These are phyloP conservation scores for Verticillium isaacii DNA, from an alignment of 2,329 filamentous ascomycete genomes.

Conservation along the genomic window DNA sequence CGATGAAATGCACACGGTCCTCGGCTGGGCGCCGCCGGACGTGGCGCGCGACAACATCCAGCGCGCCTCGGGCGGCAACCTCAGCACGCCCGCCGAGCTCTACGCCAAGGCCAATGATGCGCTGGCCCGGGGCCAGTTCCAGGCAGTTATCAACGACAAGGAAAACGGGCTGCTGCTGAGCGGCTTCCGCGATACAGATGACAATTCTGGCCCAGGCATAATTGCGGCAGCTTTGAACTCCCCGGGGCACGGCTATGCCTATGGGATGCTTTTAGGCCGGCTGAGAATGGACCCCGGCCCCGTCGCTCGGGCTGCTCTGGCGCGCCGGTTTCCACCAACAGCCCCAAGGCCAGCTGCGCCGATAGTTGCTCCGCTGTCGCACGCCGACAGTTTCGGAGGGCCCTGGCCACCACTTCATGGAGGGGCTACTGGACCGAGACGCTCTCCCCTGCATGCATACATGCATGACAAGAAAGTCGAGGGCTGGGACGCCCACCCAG, in stretches of 20 bases:
- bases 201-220: background rate
- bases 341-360: no score
- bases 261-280: background rate
- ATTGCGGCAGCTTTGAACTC: background rate
- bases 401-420: background rate
- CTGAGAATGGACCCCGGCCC: background rate
- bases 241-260: background rate
- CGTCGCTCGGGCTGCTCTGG: background rate
- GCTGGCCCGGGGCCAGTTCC: background rate
- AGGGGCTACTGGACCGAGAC: background rate
- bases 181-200: background rate
- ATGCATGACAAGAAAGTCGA: background rate
- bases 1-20: slow-evolving; percentile 6
- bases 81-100: slow-evolving; percentile 1
- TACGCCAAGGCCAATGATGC: slow-evolving; percentile 4
- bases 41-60: slow-evolving; percentile 5
- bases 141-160: background rate
- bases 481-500: background rate
- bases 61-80: background rate
- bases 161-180: slow-evolving; percentile 1
- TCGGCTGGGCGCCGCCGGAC: slow-evolving; percentile 9
- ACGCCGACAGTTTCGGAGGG: background rate
- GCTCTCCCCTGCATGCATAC: background rate
- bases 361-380: background rate
- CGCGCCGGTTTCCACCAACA: no score